Evolutionary conservation across 2,329 filamentous ascomycete species (phyloP).

Genomic region (Karstenula rhodostoma): DNA sequence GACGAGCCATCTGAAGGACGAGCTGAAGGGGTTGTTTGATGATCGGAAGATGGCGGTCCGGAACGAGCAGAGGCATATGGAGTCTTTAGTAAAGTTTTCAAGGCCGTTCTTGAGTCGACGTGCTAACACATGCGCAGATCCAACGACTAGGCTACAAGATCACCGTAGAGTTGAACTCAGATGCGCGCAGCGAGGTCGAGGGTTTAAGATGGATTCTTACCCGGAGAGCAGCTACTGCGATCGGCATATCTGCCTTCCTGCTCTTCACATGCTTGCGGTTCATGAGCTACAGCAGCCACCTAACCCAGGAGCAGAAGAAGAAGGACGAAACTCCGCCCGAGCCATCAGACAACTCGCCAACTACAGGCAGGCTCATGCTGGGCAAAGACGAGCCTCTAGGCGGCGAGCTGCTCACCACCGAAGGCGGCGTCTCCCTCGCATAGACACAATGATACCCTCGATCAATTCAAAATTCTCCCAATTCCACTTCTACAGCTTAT

Average conservation of each 20-base stretch:
- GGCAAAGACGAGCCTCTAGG: conserved; percentile 34
- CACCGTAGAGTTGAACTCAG: conserved; percentile 86
- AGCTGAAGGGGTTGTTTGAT: conserved; percentile 94
- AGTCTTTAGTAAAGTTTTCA: conserved; percentile 69
- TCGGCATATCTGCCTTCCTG: conserved; percentile 59
- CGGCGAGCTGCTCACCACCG: conserved; percentile 41
- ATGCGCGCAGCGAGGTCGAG: conserved; percentile 91
- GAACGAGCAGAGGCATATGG: conserved; percentile 84
- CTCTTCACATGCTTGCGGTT: conserved; percentile 53
- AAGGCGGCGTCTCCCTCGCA: conserved; percentile 44
- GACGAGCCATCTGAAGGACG: conserved; percentile 80
- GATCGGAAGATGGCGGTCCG: conserved; percentile 92
- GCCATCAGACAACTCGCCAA: conserved; percentile 19
- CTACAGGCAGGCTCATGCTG: conserved; percentile 13
- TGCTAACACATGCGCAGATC: conserved; percentile 62
- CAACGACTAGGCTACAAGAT: conserved; percentile 98
- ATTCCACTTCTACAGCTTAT: conserved; percentile 76
- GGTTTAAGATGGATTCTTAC: conserved; percentile 85
- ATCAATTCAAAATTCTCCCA: background rate
- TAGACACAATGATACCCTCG: conserved; percentile 21
- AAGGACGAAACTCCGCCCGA: conserved; percentile 26
- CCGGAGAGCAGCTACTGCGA: conserved; percentile 67
- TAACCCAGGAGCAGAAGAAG: conserved; percentile 51
- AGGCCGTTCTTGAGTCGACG: background rate
- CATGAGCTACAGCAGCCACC: conserved; percentile 50